Base-by-base conservation (phyloP, 768 basidiomycete species). In the Xerocomus potaroensis region DNA sequence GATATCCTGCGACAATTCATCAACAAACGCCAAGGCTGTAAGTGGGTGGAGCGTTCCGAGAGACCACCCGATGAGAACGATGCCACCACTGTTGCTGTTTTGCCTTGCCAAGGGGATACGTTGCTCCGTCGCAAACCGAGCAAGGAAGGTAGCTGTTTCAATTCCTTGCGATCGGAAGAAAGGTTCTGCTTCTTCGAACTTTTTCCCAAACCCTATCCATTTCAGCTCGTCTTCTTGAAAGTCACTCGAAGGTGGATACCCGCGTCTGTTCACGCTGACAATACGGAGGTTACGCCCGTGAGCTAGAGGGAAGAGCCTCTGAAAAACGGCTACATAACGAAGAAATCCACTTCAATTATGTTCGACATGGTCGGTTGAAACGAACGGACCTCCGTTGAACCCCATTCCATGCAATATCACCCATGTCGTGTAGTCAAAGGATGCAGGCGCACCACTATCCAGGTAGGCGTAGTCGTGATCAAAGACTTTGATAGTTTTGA, bases 221-320 rank as follows among this genome's bases (percentile, higher is more conserved):
- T 26, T 4, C 8, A 59, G 2, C 11, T 59, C 58, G 1, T 47
- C 36, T 1, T 59, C 47, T 18, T 33, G 24, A 22, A 62, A 64
- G 16, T 45, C 31, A 23, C 62, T 62, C 11, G 60, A 62, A 14
- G 63, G 63, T 3, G 43, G 3, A 14, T 62, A 65, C 2, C 60
- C 63, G 8, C 63, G 63, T 39, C 61, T 50, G 30, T 64, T 51
- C 15, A 62, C 15, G 14, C 54, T 50, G 39, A 64, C 44, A 22
- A 62, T 54, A 19, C 61, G 60, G 8, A 56, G 50, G 26, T 56
- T 34, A 46, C 60, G 60, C 2, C 22, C 21, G 32, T 33, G 51
- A 1, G 61, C 62, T 19, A 56, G 43, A 8, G 60, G 60, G 19
- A 62, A 42, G 9, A 62, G 44, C 26, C 51, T 62, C 43, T 59